Evolutionary conservation across 2,329 filamentous ascomycete genomes (phyloP).

Genomic region (Talaromyces sp.): DNA sequence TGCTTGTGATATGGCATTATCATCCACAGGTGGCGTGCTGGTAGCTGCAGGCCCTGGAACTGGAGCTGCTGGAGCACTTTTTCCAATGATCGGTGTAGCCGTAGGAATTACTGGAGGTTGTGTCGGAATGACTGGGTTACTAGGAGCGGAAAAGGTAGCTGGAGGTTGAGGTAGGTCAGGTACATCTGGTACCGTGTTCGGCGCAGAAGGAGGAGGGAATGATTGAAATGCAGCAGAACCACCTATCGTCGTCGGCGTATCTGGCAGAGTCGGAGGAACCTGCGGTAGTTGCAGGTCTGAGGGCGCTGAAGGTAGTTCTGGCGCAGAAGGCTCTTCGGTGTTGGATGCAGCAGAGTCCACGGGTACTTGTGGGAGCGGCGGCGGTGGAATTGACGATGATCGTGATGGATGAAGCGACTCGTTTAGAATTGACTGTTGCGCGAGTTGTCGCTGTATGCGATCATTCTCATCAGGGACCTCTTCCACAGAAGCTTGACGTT

Average conservation of each 20-base stretch:
- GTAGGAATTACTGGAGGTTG: conserved; percentile 21
- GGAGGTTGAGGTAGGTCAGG: conserved; percentile 16
- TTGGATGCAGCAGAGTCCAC: conserved; percentile 14
- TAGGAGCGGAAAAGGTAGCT: neutral
- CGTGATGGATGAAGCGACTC: conserved; percentile 48
- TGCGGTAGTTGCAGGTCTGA: conserved; percentile 28
- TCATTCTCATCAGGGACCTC: conserved; percentile 55
- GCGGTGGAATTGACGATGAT: conserved; percentile 35
- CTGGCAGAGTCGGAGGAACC: conserved; percentile 24
- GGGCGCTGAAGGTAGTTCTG: conserved; percentile 36
- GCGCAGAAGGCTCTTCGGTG: conserved; percentile 18
- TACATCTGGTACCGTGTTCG: conserved; percentile 18
- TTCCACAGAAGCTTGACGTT: conserved; percentile 52
- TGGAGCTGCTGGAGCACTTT: conserved; percentile 14
- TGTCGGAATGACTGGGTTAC: conserved; percentile 13
- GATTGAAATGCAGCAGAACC: conserved; percentile 33
- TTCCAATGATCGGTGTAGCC: conserved; percentile 17
- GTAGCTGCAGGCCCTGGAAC: conserved; percentile 17
- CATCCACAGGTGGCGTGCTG: conserved; percentile 43
- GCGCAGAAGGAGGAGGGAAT: conserved; percentile 34
- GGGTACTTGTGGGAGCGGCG: conserved; percentile 14
- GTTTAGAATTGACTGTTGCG: conserved; percentile 45
- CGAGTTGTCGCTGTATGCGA: conserved; percentile 39
- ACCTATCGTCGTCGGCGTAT: conserved; percentile 20
- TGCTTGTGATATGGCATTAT: conserved; percentile 71